phyloP scores from a whole-genome alignment of 352 stramenopile genomes.

The Phytopythium montanum region DNA sequence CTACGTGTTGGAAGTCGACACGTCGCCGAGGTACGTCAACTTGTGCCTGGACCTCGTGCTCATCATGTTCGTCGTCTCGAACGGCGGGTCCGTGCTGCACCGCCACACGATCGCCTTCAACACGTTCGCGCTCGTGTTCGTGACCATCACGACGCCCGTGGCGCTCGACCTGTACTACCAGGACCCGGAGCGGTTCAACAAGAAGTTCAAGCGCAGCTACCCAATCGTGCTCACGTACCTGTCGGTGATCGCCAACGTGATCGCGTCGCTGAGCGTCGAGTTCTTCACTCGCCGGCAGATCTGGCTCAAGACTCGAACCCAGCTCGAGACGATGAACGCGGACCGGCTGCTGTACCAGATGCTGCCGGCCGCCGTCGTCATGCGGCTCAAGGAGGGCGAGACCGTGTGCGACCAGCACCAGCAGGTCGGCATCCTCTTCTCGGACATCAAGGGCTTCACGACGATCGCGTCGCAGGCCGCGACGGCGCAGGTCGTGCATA shows the following conservation, averaged over 20 bases:
- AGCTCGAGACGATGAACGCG: slow-evolving; percentile 82
- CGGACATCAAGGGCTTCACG: slow-evolving; percentile 91
- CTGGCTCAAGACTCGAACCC: slow-evolving; percentile 80
- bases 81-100: slow-evolving; percentile 73
- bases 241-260: slow-evolving; percentile 73
- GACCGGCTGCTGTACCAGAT: slow-evolving; percentile 86
- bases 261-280: slow-evolving; percentile 76
- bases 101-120: slow-evolving; percentile 69
- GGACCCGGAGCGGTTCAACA: slow-evolving; percentile 52
- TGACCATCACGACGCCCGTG: slow-evolving; percentile 37
- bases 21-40: slow-evolving; percentile 66
- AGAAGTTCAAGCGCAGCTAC: slow-evolving; percentile 78
- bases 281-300: slow-evolving; percentile 84
- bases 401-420: slow-evolving; percentile 85
- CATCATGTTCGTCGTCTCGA: slow-evolving; percentile 83
- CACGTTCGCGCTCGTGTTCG: slow-evolving; percentile 41
- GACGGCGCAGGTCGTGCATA: slow-evolving; percentile 86
- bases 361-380: slow-evolving; percentile 77
- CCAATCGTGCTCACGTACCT: slow-evolving; percentile 78
- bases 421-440: slow-evolving; percentile 88
- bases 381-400: slow-evolving; percentile 82
- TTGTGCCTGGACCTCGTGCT: slow-evolving; percentile 77
- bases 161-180: slow-evolving; percentile 50
- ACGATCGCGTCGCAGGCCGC: slow-evolving; percentile 84
- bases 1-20: slow-evolving; percentile 52